Percentiles rank a stretch among this genome's conserved stretches.
phyloP scores from a whole-genome alignment of 331 rosid genomes.

The Ulmus americana region DNA sequence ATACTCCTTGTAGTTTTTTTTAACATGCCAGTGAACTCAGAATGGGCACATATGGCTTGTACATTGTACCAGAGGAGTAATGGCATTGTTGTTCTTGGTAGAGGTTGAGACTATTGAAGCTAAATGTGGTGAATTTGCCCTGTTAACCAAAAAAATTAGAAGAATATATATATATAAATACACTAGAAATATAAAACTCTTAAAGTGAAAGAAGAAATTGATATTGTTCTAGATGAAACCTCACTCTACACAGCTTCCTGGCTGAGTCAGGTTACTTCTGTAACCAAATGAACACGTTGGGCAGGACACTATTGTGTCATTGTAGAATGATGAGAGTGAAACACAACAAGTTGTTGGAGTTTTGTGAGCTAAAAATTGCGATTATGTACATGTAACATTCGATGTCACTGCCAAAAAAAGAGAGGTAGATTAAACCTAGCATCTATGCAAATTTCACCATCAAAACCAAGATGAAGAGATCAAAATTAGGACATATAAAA shows the following conservation, averaged over 20 bases:
- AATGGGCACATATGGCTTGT: slow-evolving; percentile 86
- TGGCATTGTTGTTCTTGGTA: slow-evolving; percentile 29
- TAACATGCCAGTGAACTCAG: slow-evolving; percentile 89
- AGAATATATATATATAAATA: slow-evolving; percentile 1
- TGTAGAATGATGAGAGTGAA: slow-evolving; percentile 78
- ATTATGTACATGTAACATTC: slow-evolving; percentile 77
- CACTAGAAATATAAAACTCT: slow-evolving; percentile 2
- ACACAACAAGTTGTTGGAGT: slow-evolving; percentile 88
- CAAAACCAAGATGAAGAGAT: not conserved
- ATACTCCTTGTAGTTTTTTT: slow-evolving; percentile 67
- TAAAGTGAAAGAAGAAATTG: slow-evolving; percentile 5
- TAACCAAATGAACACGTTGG: slow-evolving; percentile 74
- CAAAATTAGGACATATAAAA: not conserved
- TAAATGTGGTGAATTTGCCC: slow-evolving; percentile 50
- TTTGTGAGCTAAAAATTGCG: slow-evolving; percentile 70
- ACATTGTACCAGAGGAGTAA: slow-evolving; percentile 60
- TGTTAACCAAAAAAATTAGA: slow-evolving; percentile 22
- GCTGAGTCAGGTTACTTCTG: slow-evolving; percentile 39
- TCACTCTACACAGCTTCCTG: slow-evolving; percentile 65
- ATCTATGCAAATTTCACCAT: not conserved
- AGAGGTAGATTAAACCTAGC: slow-evolving; percentile 8
- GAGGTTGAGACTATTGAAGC: slow-evolving; percentile 44
- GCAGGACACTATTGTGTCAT: slow-evolving; percentile 63
- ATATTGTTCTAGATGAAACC: slow-evolving; percentile 18
- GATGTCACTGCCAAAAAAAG: slow-evolving; percentile 68